phyloP scores from a whole-genome alignment of 2,329 filamentous ascomycete species.

The Clonostachys sp. region DNA sequence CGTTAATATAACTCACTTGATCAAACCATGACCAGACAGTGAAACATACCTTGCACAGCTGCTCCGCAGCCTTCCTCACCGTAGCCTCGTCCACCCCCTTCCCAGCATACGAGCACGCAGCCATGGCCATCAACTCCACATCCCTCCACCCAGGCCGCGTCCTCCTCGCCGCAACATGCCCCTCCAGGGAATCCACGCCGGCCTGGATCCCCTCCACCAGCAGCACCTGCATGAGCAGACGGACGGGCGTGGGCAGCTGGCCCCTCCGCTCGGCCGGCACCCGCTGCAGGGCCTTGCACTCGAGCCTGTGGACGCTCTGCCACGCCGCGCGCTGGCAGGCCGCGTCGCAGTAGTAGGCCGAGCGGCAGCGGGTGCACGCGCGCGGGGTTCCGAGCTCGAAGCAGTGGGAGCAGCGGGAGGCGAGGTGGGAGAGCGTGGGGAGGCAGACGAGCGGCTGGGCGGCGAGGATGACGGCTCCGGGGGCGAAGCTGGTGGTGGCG shows the following conservation, averaged over 20 bases:
- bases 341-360: slow-evolving; percentile 48
- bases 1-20: neutral
- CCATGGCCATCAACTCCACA: slow-evolving; percentile 41
- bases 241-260: slow-evolving; percentile 47
- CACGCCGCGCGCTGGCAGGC: slow-evolving; percentile 52
- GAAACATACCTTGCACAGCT: slow-evolving; percentile 50
- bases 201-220: slow-evolving; percentile 17
- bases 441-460: slow-evolving; percentile 41
- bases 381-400: slow-evolving; percentile 18
- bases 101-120: slow-evolving; percentile 33
- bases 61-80: slow-evolving; percentile 33
- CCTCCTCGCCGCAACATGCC: slow-evolving; percentile 36
- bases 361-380: slow-evolving; percentile 49
- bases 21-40: neutral
- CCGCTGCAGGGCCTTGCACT: slow-evolving; percentile 43
- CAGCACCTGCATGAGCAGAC: slow-evolving; percentile 48
- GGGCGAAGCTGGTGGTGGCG: slow-evolving; percentile 31
- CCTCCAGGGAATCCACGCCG: slow-evolving; percentile 35
- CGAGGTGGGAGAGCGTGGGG: slow-evolving; percentile 35
- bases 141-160: slow-evolving; percentile 41
- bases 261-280: slow-evolving; percentile 12
- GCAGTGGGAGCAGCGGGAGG: slow-evolving; percentile 44
- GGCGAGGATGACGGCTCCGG: slow-evolving; percentile 39
- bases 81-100: slow-evolving; percentile 24
- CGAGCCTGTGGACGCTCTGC: slow-evolving; percentile 43